Conservation (phyloP, 768 basidiomycete species). For the Xerocomellus amylosporus region DNA sequence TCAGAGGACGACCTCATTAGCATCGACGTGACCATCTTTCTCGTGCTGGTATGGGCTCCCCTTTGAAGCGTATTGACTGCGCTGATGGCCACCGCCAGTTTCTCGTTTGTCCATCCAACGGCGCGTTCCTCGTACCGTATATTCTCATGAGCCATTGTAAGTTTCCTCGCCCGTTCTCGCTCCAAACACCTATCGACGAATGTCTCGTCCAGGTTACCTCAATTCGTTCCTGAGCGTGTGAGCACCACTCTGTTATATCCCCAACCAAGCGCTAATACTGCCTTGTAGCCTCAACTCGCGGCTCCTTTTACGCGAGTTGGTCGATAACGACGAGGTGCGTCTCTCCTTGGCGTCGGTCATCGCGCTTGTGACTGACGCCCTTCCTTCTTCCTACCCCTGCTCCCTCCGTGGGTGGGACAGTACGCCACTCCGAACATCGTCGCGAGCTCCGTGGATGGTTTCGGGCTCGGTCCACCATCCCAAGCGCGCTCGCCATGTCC, state of each 20-base stretch:
- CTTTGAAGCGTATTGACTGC: neutral
- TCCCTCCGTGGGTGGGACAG: conserved; percentile 1
- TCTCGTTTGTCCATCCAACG: conserved; percentile 35
- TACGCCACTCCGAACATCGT: conserved; percentile 26
- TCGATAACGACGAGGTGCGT: conserved; percentile 26
- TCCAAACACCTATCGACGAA: neutral
- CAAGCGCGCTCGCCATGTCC: conserved; percentile 7
- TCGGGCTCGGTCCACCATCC: conserved; percentile 13
- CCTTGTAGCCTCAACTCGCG: conserved; percentile 29
- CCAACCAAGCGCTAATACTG: neutral
- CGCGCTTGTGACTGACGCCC: neutral
- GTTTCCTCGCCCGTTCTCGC: neutral
- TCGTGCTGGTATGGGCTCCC: conserved; percentile 20
- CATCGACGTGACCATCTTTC: conserved; percentile 28
- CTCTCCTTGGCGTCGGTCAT: neutral
- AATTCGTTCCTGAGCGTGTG: conserved; percentile 40
- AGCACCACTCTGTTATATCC: conserved; percentile 1
- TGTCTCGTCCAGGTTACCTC: conserved; percentile 30
- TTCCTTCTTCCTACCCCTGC: neutral
- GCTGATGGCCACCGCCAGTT: conserved; percentile 24
- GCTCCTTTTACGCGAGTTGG: conserved; percentile 26
- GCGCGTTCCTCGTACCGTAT: conserved; percentile 36
- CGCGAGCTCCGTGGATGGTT: conserved; percentile 21
- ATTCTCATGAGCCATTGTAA: conserved; percentile 39
- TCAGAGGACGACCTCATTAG: conserved; percentile 15